Conservation (phyloP, 805 yeast genomes). For the Monosporozyma solicola region DNA sequence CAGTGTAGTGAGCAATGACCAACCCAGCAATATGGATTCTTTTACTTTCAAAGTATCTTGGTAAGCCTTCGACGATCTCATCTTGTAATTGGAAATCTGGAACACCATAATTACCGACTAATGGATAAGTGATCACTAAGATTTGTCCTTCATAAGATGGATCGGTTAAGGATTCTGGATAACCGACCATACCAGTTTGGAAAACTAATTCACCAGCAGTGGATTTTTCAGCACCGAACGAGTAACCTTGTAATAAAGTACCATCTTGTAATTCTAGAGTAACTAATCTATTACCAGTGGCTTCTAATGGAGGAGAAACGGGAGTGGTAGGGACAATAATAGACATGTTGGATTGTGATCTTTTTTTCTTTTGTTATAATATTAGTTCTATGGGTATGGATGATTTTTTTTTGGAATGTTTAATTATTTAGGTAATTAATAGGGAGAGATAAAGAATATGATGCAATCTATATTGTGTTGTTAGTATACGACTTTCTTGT, state of each 20-base stretch:
- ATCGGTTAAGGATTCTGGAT: conserved; percentile 95
- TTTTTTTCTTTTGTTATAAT: not conserved
- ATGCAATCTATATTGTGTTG: not conserved
- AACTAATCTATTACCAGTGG: conserved; percentile 73
- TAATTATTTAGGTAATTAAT: not conserved
- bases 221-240: conserved; percentile 86
- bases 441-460: not conserved
- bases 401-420: not conserved
- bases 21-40: conserved; percentile 94
- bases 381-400: not conserved
- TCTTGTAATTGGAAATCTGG: conserved; percentile 78
- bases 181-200: conserved; percentile 99
- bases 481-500: not conserved
- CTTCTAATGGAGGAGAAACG: conserved; percentile 81
- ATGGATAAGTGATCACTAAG: conserved; percentile 89
- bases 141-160: conserved; percentile 98
- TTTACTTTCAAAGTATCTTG: conserved; percentile 88
- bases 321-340: conserved; percentile 57
- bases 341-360: conserved; percentile 24
- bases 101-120: conserved; percentile 98
- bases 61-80: conserved; percentile 65
- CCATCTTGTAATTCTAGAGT: conserved; percentile 88
- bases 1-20: conserved; percentile 94
- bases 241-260: conserved; percentile 80
- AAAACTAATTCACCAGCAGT: conserved; percentile 96